Conservation (phyloP, 2,329 filamentous ascomycete species). For the Alternaria arbusti region DNA sequence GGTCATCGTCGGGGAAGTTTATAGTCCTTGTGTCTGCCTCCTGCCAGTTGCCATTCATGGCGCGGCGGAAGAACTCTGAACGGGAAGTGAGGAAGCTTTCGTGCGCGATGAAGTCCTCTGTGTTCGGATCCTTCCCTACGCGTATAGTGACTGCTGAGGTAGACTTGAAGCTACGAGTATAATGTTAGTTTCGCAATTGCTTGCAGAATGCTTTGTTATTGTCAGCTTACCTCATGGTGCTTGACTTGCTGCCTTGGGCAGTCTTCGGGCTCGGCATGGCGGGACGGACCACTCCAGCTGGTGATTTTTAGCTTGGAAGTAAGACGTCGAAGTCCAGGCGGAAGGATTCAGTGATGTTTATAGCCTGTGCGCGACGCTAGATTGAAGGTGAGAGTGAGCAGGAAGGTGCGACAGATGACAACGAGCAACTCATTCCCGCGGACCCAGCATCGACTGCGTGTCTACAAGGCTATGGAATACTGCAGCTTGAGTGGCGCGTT, state of each 20-base stretch:
- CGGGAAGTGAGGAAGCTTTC: constrained; percentile 10
- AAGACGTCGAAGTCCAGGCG: neutral
- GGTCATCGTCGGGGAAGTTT: constrained; percentile 11
- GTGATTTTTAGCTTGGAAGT: neutral
- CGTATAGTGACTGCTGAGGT: neutral
- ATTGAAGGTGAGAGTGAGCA: neutral
- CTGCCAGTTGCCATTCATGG: constrained; percentile 19
- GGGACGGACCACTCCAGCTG: neutral
- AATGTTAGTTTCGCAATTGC: neutral
- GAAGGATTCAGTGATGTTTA: neutral
- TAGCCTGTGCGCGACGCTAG: neutral
- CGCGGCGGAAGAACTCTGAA: constrained; percentile 22
- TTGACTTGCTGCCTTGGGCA: neutral
- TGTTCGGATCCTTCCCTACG: neutral
- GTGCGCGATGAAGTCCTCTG: constrained; percentile 14
- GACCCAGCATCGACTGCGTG: neutral
- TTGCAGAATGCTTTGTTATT: neutral
- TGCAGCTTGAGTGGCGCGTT: no score
- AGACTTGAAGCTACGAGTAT: neutral
- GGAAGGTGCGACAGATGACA: no score
- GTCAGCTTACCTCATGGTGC: neutral
- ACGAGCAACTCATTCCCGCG: neutral
- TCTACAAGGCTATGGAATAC: neutral
- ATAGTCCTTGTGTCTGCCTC: constrained; percentile 11
- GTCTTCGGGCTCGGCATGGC: neutral